Base-by-base conservation (phyloP, 225 moss, liverwort and hornwort genomes). In the Sphagnum contortum region DNA sequence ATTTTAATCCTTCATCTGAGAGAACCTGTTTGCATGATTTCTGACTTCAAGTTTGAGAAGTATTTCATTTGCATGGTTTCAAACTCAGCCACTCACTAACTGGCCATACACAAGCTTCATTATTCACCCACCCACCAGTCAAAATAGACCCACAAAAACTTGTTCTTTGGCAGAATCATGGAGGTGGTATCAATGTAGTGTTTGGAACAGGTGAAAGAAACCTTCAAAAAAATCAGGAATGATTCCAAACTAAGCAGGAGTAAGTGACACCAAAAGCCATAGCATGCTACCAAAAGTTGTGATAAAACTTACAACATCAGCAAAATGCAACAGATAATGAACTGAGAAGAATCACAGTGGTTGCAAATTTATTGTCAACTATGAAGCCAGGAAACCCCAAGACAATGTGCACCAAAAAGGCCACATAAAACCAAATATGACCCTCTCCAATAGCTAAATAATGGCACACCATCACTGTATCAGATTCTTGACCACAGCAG, bases 311-410 rank as follows among this genome's bases (percentile, higher is more conserved):
- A 94, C 98, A 57, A 98, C 98, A 80, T 98, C 98, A 71, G 98
- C 81, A 66, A 98, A 29, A 98, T 51, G 98, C 98, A 73, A 98
- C 98, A 13, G 98, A 98, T 48, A 98, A 81, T 62, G 87, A 87
- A 80, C 87, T 83, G 8, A 87, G 78, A 68, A 87, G 78, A 73
- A 87, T 87, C 10, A 71, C 72, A 14, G 72, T 55, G 63, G 80
- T 68, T 7, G 87, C 87, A 47, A 66, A 87, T 68, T 87, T 87
- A 70, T 48, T 80, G 64, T 83, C 80, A 48, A 87, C 76, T 80
- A 76, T 49, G 73, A 62, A 46, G 87, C 69, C 56, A 87, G 83
- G 3, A 75, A 64, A 66, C 71, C 74, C 87, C 87, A 87, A 70
- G 80, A 80, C 50, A 78, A 13, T 29, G 29, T 48, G 87, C 83